Percentiles rank a stretch among this genome's conserved stretches.
Evolutionary conservation across 768 basidiomycete species (phyloP).

Genomic region (Lentinus brumalis): DNA sequence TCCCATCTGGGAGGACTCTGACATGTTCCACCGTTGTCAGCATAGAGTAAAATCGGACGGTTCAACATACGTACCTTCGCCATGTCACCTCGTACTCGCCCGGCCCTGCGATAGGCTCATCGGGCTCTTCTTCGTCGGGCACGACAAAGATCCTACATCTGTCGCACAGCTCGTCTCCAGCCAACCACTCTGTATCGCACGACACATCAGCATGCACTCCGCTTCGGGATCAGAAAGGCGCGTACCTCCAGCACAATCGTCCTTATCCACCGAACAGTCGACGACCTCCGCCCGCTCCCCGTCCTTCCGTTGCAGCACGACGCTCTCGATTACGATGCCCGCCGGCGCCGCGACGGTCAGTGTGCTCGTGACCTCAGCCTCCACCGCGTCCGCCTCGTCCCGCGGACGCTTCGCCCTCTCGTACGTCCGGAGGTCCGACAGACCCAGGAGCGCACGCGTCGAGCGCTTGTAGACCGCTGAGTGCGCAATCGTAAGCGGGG

Average conservation of each 20-base stretch:
- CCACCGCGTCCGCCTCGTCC: slow-evolving; percentile 53
- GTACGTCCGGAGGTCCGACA: slow-evolving; percentile 56
- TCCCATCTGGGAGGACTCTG: slow-evolving; percentile 51
- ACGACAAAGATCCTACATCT: slow-evolving; percentile 54
- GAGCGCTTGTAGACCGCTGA: slow-evolving; percentile 55
- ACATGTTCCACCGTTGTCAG: background rate
- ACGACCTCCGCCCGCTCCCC: slow-evolving; percentile 48
- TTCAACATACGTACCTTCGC: slow-evolving; percentile 50
- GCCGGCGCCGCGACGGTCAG: slow-evolving; percentile 36
- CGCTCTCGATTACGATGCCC: slow-evolving; percentile 50
- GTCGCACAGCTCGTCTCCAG: slow-evolving; percentile 67
- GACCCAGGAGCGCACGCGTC: slow-evolving; percentile 41
- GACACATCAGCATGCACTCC: background rate
- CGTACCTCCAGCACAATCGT: slow-evolving; percentile 49
- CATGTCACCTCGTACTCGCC: slow-evolving; percentile 65
- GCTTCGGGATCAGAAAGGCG: background rate
- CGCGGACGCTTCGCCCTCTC: slow-evolving; percentile 46
- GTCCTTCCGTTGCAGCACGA: slow-evolving; percentile 52
- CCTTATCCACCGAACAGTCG: slow-evolving; percentile 53
- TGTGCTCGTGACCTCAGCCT: slow-evolving; percentile 56
- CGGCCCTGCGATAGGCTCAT: slow-evolving; percentile 45
- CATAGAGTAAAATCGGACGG: too few species aligned
- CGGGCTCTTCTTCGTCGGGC: slow-evolving; percentile 41
- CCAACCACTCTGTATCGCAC: slow-evolving; percentile 51
- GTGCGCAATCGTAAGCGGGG: slow-evolving; percentile 58